Conservation (phyloP, 2,329 filamentous ascomycete species). For the Ilyonectria sp. region DNA sequence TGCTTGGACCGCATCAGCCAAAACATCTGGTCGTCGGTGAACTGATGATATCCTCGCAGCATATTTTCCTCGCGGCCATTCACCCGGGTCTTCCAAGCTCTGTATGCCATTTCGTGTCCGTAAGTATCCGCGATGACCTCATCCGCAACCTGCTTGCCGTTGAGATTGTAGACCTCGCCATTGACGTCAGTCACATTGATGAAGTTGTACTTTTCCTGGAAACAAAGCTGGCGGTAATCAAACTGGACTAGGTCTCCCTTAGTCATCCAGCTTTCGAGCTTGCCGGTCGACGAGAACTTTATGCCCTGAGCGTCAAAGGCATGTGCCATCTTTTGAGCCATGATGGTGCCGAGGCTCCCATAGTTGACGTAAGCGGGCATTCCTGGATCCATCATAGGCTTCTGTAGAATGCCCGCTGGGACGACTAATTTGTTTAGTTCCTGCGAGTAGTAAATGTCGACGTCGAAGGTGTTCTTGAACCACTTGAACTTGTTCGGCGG, state of each 20-base stretch:
- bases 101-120: slow-evolving; percentile 68
- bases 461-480: slow-evolving; percentile 17
- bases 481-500: slow-evolving; percentile 14
- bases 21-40: slow-evolving; percentile 73
- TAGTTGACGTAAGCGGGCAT: slow-evolving; percentile 33
- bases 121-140: slow-evolving; percentile 27
- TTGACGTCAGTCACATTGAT: slow-evolving; percentile 1
- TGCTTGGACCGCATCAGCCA: slow-evolving; percentile 71
- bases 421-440: slow-evolving; percentile 35
- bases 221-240: slow-evolving; percentile 19
- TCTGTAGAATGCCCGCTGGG: slow-evolving; percentile 30
- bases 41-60: slow-evolving; percentile 68
- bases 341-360: slow-evolving; percentile 30
- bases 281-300: slow-evolving; percentile 62
- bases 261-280: slow-evolving; percentile 66
- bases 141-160: slow-evolving; percentile 14
- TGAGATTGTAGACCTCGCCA: slow-evolving; percentile 37
- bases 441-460: slow-evolving; percentile 19
- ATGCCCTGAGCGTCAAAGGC: slow-evolving; percentile 32
- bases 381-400: slow-evolving; percentile 22
- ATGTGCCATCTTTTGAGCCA: slow-evolving; percentile 30
- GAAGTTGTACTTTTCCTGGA: slow-evolving; percentile 28
- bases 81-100: slow-evolving; percentile 65
- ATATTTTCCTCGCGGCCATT: background rate
- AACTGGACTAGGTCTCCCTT: background rate